These are phyloP conservation scores for Pleurotus tuoliensis DNA, from an alignment of 768 basidiomycete species.

Conservation along the genomic window DNA sequence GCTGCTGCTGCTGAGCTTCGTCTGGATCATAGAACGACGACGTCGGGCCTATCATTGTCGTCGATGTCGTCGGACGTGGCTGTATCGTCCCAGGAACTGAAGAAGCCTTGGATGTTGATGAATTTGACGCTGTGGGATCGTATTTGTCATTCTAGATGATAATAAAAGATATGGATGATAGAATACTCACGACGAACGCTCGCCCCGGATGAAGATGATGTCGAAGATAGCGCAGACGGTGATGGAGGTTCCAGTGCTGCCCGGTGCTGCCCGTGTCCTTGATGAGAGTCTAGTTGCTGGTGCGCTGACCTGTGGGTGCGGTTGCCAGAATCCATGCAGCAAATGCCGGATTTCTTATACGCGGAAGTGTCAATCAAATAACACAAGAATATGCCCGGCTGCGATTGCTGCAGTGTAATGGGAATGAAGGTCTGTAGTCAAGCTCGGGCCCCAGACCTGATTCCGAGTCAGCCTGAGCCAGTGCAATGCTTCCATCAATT, in stretches of 20 bases:
- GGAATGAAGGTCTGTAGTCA: background rate
- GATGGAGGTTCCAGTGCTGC: background rate
- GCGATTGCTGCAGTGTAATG: background rate
- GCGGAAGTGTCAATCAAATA: background rate
- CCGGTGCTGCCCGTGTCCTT: background rate
- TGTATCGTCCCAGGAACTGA: background rate
- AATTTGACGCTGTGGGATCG: conserved; percentile 1
- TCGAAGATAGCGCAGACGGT: conserved; percentile 3
- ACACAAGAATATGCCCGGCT: background rate
- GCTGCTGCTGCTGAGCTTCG: conserved; percentile 18
- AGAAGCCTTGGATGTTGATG: conserved; percentile 1
- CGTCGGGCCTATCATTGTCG: conserved; percentile 51
- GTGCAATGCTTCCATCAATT: background rate
- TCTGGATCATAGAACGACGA: conserved; percentile 53
- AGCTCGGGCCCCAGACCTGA: background rate
- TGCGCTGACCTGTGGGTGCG: background rate
- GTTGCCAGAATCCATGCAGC: conserved; percentile 3
- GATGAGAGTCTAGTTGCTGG: background rate
- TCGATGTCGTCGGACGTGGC: background rate
- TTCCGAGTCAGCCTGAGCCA: background rate
- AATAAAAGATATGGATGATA: background rate
- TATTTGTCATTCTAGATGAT: conserved; percentile 4
- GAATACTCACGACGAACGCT: conserved; percentile 3
- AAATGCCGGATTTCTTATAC: background rate
- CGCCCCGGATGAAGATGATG: conserved; percentile 6